A percentile compares a stretch with the other conserved stretches of the same genome.
These are phyloP conservation scores for Backusella liffmaniae DNA, from an alignment of 192 early-diverging fungal genomes.

Conservation along the genomic window DNA sequence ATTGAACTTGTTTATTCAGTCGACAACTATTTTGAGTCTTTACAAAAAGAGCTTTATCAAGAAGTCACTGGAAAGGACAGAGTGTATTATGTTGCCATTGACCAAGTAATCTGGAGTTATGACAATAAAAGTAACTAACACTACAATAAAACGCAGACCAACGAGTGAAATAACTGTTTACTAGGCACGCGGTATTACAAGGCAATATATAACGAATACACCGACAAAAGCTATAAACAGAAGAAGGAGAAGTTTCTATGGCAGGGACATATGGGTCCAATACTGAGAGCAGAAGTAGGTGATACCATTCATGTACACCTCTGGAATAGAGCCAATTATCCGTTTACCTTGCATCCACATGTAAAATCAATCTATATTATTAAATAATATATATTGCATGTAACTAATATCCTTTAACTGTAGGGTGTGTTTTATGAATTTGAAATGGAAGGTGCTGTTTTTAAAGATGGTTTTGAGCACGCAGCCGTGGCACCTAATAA, in stretches of 20 bases:
- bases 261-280: slow-evolving; percentile 39
- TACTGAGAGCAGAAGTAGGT: slow-evolving; percentile 34
- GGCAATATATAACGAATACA: slow-evolving; percentile 29
- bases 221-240: slow-evolving; percentile 13
- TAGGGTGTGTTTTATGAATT: slow-evolving; percentile 32
- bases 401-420: neutral
- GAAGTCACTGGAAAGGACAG: slow-evolving; percentile 5
- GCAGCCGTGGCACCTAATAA: slow-evolving; percentile 10
- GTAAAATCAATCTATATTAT: neutral
- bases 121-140: neutral
- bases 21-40: neutral
- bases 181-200: slow-evolving; percentile 32
- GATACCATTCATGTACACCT: slow-evolving; percentile 31
- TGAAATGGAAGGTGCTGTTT: slow-evolving; percentile 40
- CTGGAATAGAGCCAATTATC: slow-evolving; percentile 22
- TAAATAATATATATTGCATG: neutral
- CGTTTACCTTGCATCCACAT: slow-evolving; percentile 37
- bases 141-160: neutral
- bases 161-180: neutral
- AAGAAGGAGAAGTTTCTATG: slow-evolving; percentile 8
- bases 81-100: slow-evolving; percentile 27
- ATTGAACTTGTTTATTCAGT: neutral
- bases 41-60: slow-evolving; percentile 16
- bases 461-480: slow-evolving; percentile 18
- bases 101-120: slow-evolving; percentile 31